These are phyloP conservation scores for Calonectria hawksworthii DNA, from an alignment of 2,329 filamentous ascomycete genomes.

Conservation along the genomic window DNA sequence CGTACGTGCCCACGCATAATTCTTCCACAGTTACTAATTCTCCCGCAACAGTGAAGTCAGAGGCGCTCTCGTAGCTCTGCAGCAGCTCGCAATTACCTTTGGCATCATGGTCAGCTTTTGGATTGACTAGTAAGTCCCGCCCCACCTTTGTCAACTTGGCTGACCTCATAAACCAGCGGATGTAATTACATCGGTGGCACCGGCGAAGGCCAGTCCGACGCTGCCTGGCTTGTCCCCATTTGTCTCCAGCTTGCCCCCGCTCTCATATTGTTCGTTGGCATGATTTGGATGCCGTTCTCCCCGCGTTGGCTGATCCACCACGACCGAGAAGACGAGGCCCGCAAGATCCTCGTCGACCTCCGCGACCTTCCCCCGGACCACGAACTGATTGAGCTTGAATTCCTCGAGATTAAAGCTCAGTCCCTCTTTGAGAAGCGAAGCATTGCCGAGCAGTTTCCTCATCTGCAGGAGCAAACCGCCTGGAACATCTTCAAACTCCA, in stretches of 20 bases:
- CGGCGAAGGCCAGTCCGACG: conserved; percentile 68
- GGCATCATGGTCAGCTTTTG: conserved; percentile 77
- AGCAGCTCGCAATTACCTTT: conserved; percentile 70
- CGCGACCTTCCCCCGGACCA: conserved; percentile 73
- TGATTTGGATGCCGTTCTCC: conserved; percentile 85
- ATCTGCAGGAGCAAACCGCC: conserved; percentile 70
- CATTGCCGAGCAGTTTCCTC: conserved; percentile 76
- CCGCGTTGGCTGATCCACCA: conserved; percentile 83
- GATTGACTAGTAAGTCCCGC: conserved; percentile 65
- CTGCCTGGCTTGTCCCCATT: conserved; percentile 81
- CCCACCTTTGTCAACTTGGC: neutral
- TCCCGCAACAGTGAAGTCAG: conserved; percentile 48
- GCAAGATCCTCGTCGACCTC: conserved; percentile 72
- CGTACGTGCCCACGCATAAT: conserved; percentile 39
- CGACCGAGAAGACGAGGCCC: conserved; percentile 76
- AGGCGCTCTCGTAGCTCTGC: conserved; percentile 60
- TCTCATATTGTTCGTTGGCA: conserved; percentile 75
- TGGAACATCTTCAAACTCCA: conserved; percentile 78
- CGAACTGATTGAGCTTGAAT: conserved; percentile 80
- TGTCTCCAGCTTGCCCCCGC: conserved; percentile 79
- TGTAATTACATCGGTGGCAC: conserved; percentile 76
- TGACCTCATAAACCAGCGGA: conserved; percentile 52
- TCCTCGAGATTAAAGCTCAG: conserved; percentile 86
- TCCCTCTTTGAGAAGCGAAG: conserved; percentile 82
- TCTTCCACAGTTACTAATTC: neutral